Base-by-base conservation (phyloP, 2,329 filamentous ascomycete genomes). In the Penicillium sp. region DNA sequence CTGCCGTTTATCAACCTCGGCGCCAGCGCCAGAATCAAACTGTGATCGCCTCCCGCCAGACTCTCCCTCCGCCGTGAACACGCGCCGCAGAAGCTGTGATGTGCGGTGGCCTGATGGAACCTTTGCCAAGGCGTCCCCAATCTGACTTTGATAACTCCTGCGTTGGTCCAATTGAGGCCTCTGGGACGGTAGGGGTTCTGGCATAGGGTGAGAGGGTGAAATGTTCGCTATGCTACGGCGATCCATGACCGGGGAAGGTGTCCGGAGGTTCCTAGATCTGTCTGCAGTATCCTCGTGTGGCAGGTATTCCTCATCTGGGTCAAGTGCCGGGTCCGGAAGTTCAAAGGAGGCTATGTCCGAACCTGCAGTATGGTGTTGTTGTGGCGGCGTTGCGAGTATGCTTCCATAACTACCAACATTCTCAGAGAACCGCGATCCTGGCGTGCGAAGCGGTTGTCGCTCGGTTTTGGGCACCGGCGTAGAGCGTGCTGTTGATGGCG, bases 1-100 rank as follows among this genome's bases (percentile, higher is more conserved):
- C 73, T 96, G 88, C 19, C 86, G 83, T 56, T 87, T 81, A 44
- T 90, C 88, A 4, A 96, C 81, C 39, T 90, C 83, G 42, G 86
- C 82, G 49, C 82, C 81, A 27, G 48, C 53, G 51, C 42, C 23
- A 2, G 81, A 79, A 56, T 85, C 82, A 6, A 84, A 73, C 17
- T 83, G 81, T 4, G 82, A 76, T 63, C 83, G 81, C 51, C 70
- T 76, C 12, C 70, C 74, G 1, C 73, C 77, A 64, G 72, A 78
- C 65, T 75, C 70, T 31, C 62, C 59, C n/a, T 73, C 72, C 4
- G 70, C 59, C 4, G 77, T 75, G 35, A 80, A 73, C 7, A 79
- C 74, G 9, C 75, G 73, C 48, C 75, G 72, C 17, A 78, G 60
- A 9, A 78, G 69, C 25, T 69, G 64, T 6, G 71, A 63, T n/a